These are phyloP conservation scores for Wickerhamomyces rabaulensis DNA, from an alignment of 805 yeast genomes.

Conservation along the genomic window DNA sequence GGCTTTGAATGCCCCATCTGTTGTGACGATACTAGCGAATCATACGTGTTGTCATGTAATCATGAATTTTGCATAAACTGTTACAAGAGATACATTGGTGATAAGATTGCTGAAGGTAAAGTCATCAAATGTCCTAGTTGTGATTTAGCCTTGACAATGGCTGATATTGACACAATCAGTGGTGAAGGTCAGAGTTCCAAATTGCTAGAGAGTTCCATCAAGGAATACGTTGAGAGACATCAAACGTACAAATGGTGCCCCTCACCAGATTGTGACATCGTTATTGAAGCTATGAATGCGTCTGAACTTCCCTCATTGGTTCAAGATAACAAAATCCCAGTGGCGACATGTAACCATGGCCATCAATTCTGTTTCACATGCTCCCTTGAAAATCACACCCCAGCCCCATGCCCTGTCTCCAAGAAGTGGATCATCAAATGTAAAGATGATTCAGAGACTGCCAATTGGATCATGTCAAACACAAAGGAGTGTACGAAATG, in stretches of 20 bases:
- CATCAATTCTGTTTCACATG: constrained; percentile 82
- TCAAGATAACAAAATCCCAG: constrained; percentile 40
- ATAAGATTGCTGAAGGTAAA: constrained; percentile 35
- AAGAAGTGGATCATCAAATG: constrained; percentile 74
- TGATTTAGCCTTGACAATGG: constrained; percentile 31
- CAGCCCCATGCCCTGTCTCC: constrained; percentile 73
- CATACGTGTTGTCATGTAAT: constrained; percentile 57
- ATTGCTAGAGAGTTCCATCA: constrained; percentile 34
- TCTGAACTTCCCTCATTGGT: constrained; percentile 8
- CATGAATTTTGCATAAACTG: constrained; percentile 72
- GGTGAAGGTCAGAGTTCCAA: constrained; percentile 27
- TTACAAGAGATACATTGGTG: constrained; percentile 53
- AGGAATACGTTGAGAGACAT: constrained; percentile 47
- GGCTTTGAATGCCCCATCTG: constrained; percentile 62
- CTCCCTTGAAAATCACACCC: constrained; percentile 69
- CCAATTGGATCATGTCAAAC: constrained; percentile 79
- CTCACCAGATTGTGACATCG: constrained; percentile 66
- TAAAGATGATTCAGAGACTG: constrained; percentile 81
- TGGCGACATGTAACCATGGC: constrained; percentile 59
- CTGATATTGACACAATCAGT: constrained; percentile 37
- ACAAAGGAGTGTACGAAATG: constrained; percentile 89
- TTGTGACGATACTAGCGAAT: constrained; percentile 46
- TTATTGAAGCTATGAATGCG: constrained; percentile 36
- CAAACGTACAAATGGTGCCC: constrained; percentile 72
- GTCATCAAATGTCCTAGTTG: constrained; percentile 66